These are phyloP conservation scores for Polysphondylium violaceum DNA, from an alignment of 78 protist genomes.

Conservation along the genomic window DNA sequence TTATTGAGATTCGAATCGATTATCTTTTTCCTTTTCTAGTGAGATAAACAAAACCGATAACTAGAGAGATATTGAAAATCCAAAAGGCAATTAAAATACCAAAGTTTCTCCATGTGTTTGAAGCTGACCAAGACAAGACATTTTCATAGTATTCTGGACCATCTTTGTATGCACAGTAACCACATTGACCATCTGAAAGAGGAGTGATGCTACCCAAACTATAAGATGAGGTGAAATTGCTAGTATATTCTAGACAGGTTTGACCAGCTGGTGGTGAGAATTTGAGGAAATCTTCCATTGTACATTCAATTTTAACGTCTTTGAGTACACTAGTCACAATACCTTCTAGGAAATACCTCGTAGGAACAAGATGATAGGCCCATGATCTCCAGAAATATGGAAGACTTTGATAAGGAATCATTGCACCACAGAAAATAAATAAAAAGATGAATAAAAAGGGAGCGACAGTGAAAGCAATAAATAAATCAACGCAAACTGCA, in stretches of 20 bases:
- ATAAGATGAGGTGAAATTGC: not conserved
- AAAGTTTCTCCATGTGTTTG: constrained; percentile 47
- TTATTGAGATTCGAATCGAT: too few species aligned
- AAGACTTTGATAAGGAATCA: not conserved
- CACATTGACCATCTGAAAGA: not conserved
- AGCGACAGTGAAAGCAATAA: not conserved
- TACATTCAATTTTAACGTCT: constrained; percentile 8
- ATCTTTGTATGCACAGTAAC: constrained; percentile 37
- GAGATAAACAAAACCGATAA: constrained; percentile 44
- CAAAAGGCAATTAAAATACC: constrained; percentile 35
- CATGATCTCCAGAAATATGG: constrained; percentile 42
- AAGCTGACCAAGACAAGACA: constrained; percentile 8
- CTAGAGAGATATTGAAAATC: constrained; percentile 24
- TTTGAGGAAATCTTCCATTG: not conserved
- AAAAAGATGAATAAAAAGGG: constrained; percentile 31
- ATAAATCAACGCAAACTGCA: not conserved
- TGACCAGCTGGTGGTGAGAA: constrained; percentile 20
- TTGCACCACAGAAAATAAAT: constrained; percentile 69
- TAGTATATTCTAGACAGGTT: constrained; percentile 9
- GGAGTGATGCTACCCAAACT: not conserved
- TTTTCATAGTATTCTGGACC: constrained; percentile 52
- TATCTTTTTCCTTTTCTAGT: constrained; percentile 68
- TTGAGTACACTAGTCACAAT: constrained; percentile 35
- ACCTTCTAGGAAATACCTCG: constrained; percentile 65
- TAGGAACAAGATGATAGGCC: constrained; percentile 25